phyloP scores from a whole-genome alignment of 139 green algal genomes.

The Nannochloris sp. region DNA sequence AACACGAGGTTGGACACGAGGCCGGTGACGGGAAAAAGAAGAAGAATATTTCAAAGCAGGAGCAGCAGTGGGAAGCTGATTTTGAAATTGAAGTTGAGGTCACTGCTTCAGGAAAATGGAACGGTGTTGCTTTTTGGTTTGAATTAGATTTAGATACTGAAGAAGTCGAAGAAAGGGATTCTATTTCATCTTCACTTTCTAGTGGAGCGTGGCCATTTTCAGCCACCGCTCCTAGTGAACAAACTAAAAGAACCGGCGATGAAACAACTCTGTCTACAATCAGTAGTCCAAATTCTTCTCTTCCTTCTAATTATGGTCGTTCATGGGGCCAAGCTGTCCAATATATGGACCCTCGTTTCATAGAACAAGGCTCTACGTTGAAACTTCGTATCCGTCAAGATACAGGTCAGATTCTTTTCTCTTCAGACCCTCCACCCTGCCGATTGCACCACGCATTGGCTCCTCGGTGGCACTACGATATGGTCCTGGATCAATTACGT shows the following conservation, averaged over 20 bases:
- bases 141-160: conserved; percentile 32
- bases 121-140: conserved; percentile 73
- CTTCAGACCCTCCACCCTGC: conserved; percentile 11
- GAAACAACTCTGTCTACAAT: too few relatives aligned
- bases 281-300: too few relatives aligned
- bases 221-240: neutral
- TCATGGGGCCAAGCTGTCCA: conserved; percentile 46
- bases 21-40: neutral
- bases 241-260: too few relatives aligned
- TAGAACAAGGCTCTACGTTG: conserved; percentile 1
- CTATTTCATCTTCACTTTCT: neutral
- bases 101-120: conserved; percentile 33
- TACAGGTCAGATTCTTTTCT: conserved; percentile 38
- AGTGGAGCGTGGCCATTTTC: neutral
- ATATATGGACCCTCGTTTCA: conserved; percentile 32
- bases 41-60: too few relatives aligned
- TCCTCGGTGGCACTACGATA: conserved; percentile 81
- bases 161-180: neutral
- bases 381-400: conserved; percentile 40
- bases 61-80: conserved; percentile 31
- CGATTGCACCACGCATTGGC: conserved; percentile 49
- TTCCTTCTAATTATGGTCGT: too few relatives aligned
- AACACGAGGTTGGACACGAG: neutral
- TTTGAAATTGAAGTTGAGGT: conserved; percentile 16
- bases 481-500: conserved; percentile 59